A percentile compares a stretch with the other conserved stretches of the same genome.
These are phyloP conservation scores for Coemansia sp. DNA, from an alignment of 192 early-diverging fungal genomes.

Conservation along the genomic window DNA sequence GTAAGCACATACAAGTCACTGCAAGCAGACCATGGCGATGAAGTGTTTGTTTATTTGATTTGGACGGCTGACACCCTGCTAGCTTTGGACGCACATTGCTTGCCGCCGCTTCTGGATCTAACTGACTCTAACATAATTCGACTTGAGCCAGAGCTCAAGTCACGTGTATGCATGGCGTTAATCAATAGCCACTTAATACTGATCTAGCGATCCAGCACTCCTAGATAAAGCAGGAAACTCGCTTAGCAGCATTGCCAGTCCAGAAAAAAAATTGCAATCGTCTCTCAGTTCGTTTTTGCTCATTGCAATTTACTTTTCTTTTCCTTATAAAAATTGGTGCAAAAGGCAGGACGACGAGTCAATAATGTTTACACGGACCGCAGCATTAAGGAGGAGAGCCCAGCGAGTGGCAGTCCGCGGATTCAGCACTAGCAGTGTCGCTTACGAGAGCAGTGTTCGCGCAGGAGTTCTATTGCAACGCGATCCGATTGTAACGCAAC, in stretches of 20 bases:
- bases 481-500: slow-evolving; percentile 49
- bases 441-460: slow-evolving; percentile 2
- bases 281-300: not conserved
- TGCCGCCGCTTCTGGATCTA: not conserved
- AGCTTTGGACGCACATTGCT: not conserved
- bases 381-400: slow-evolving; percentile 1
- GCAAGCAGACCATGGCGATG: too few species aligned
- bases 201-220: not conserved
- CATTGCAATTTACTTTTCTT: slow-evolving; percentile 2
- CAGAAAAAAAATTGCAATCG: not conserved
- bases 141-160: not conserved
- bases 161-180: slow-evolving; percentile 5
- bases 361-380: slow-evolving; percentile 18
- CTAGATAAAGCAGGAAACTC: not conserved
- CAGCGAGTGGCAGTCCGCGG: slow-evolving; percentile 16
- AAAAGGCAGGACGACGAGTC: not conserved
- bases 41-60: not conserved
- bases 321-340: not conserved
- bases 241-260: not conserved
- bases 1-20: not conserved
- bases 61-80: not conserved
- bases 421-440: slow-evolving; percentile 29
- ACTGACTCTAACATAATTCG: not conserved
- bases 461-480: slow-evolving; percentile 51
- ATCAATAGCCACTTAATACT: not conserved